Conservation (phyloP, 1,284 basidiomycete genomes). For the Neolentinus lepideus region DNA sequence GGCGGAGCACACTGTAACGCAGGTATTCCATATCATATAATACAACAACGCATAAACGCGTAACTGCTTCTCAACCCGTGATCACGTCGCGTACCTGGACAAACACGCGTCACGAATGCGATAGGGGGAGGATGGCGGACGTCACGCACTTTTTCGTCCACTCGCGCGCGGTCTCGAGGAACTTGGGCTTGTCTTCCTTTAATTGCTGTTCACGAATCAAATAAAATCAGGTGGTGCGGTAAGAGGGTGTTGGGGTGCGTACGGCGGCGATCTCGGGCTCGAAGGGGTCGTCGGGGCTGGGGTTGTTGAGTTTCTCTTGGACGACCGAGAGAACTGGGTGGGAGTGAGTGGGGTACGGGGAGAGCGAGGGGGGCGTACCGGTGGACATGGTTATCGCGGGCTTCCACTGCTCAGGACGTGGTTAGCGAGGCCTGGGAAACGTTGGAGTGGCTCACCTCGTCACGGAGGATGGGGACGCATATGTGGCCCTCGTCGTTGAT, state of each 20-base stretch:
- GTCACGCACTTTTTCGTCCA: conserved; percentile 69
- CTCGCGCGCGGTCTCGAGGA: conserved; percentile 68
- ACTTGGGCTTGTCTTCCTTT: conserved; percentile 67
- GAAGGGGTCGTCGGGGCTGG: conserved; percentile 86
- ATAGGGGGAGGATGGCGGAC: not conserved
- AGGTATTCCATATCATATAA: not conserved
- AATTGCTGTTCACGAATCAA: conserved; percentile 37
- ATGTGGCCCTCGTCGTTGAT: conserved; percentile 87
- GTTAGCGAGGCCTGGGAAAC: too few species aligned
- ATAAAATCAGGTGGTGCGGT: not conserved
- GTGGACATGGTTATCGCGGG: conserved; percentile 74
- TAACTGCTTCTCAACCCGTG: too few species aligned
- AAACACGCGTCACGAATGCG: not conserved
- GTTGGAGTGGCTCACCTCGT: conserved; percentile 82
- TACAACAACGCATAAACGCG: too few species aligned
- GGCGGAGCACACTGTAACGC: too few species aligned
- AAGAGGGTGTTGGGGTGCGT: conserved; percentile 17
- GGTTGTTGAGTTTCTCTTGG: conserved; percentile 83
- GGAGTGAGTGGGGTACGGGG: not conserved
- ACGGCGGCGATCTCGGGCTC: conserved; percentile 79
- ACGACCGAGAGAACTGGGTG: conserved; percentile 66
- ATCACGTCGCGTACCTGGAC: not conserved
- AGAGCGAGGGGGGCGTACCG: conserved; percentile 34
- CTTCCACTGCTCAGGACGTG: conserved; percentile 63
- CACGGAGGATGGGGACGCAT: conserved; percentile 73